Conservation (phyloP, 306 rosid species). For the Begonia masoniana region DNA sequence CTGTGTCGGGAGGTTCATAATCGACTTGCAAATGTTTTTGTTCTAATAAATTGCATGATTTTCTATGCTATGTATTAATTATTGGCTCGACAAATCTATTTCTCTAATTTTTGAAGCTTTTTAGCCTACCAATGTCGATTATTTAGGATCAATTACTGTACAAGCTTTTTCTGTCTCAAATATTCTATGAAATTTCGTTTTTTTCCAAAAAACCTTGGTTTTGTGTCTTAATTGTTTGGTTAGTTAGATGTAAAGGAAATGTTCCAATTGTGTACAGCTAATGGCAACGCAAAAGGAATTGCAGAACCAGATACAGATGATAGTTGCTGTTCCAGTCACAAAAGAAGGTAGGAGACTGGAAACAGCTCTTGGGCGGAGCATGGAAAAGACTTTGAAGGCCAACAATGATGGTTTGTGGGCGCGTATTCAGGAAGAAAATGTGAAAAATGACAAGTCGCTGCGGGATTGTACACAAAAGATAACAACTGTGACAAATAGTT, state of each 20-base stretch:
- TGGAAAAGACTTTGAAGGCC: conserved; percentile 70
- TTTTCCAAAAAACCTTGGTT: too few species aligned
- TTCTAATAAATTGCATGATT: too few species aligned
- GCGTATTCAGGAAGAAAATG: conserved; percentile 80
- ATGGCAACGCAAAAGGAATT: conserved; percentile 65
- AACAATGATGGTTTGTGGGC: conserved; percentile 81
- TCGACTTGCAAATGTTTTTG: too few species aligned
- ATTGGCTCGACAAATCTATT: too few species aligned
- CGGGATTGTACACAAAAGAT: conserved; percentile 62
- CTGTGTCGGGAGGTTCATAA: too few species aligned
- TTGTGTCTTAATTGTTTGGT: too few species aligned
- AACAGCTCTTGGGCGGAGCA: conserved; percentile 59
- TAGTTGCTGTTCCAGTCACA: conserved; percentile 57
- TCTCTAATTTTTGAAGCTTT: too few species aligned
- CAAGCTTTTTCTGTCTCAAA: too few species aligned
- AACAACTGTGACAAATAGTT: conserved; percentile 40
- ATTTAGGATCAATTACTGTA: too few species aligned
- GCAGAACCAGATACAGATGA: conserved; percentile 82
- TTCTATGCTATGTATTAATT: too few species aligned
- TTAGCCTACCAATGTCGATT: too few species aligned
- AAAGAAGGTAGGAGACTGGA: conserved; percentile 93
- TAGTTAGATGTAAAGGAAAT: background rate
- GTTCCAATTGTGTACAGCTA: conserved; percentile 31
- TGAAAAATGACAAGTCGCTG: conserved; percentile 57
- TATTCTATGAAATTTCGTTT: too few species aligned